These are phyloP conservation scores for Calocybe cyanea DNA, from an alignment of 768 basidiomycete species.

Conservation along the genomic window DNA sequence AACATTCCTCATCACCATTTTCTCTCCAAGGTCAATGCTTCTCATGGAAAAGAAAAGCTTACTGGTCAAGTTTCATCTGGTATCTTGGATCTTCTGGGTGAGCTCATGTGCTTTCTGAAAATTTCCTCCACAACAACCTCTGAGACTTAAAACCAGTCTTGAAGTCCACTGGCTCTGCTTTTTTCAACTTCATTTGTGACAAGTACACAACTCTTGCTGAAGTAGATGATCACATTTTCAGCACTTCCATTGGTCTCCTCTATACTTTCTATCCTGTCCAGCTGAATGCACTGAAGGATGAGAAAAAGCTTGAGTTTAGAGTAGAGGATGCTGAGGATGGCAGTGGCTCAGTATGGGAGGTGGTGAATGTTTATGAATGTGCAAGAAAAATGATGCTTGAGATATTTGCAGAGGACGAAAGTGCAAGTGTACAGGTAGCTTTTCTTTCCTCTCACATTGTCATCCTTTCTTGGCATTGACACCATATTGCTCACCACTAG, in stretches of 20 bases:
- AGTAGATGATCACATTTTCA: conserved; percentile 87
- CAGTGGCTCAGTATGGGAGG: conserved; percentile 61
- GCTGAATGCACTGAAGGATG: conserved; percentile 47
- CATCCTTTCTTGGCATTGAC: not conserved
- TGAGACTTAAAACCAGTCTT: conserved; percentile 52
- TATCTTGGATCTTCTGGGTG: conserved; percentile 77
- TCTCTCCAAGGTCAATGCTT: not conserved
- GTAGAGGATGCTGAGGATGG: conserved; percentile 30
- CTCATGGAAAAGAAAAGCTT: conserved; percentile 55
- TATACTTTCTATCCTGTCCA: conserved; percentile 58
- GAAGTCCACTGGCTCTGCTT: conserved; percentile 86
- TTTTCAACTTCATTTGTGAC: conserved; percentile 76
- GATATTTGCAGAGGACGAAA: conserved; percentile 82
- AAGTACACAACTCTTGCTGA: conserved; percentile 85
- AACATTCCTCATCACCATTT: too few species aligned
- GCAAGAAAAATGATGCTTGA: conserved; percentile 71
- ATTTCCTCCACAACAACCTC: not conserved
- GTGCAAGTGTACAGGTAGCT: conserved; percentile 85
- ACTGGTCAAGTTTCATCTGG: conserved; percentile 64
- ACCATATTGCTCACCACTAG: conserved; percentile 39
- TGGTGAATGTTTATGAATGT: conserved; percentile 41
- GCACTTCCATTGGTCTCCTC: conserved; percentile 75
- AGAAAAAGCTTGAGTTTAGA: conserved; percentile 47
- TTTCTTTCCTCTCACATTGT: not conserved
- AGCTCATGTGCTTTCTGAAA: too few species aligned